Percentiles rank a stretch among this genome's conserved stretches.
phyloP scores from a whole-genome alignment of 805 yeast genomes.

The Wickerhamiella cacticola region DNA sequence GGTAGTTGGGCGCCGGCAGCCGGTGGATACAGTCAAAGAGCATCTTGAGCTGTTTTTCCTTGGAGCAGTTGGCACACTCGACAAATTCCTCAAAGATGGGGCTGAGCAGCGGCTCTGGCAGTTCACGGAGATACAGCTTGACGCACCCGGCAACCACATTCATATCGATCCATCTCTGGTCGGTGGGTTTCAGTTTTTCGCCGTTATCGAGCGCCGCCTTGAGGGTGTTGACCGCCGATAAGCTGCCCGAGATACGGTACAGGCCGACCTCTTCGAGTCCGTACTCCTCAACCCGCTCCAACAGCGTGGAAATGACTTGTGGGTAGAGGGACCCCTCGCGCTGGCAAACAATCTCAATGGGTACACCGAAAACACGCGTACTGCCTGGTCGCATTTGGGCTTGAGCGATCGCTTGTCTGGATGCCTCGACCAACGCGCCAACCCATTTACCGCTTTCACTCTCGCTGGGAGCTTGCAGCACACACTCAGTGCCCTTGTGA shows the following conservation, averaged over 20 bases:
- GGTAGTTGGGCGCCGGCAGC: constrained; percentile 57
- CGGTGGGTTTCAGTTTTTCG: constrained; percentile 34
- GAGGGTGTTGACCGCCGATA: constrained; percentile 43
- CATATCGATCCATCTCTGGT: constrained; percentile 59
- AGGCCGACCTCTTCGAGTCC: constrained; percentile 87
- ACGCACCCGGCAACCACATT: constrained; percentile 84
- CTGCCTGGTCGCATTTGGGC: constrained; percentile 16
- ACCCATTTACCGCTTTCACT: constrained; percentile 68
- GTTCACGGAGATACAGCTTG: constrained; percentile 68
- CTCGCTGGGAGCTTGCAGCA: constrained; percentile 55
- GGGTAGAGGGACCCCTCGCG: constrained; percentile 59
- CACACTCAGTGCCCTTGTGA: constrained; percentile 15
- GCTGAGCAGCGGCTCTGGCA: constrained; percentile 74
- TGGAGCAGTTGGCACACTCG: constrained; percentile 21
- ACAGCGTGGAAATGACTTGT: constrained; percentile 47
- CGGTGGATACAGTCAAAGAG: constrained; percentile 29
- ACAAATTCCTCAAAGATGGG: constrained; percentile 48
- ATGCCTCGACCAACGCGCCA: constrained; percentile 21
- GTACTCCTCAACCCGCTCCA: constrained; percentile 68
- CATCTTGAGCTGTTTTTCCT: constrained; percentile 13
- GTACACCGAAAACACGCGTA: constrained; percentile 72
- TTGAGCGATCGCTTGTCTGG: constrained; percentile 11
- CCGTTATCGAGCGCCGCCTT: constrained; percentile 46
- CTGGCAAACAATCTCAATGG: constrained; percentile 60
- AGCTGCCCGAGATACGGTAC: constrained; percentile 61